phyloP scores from a whole-genome alignment of 495 filamentous ascomycete species.

The Echria macrotheca region DNA sequence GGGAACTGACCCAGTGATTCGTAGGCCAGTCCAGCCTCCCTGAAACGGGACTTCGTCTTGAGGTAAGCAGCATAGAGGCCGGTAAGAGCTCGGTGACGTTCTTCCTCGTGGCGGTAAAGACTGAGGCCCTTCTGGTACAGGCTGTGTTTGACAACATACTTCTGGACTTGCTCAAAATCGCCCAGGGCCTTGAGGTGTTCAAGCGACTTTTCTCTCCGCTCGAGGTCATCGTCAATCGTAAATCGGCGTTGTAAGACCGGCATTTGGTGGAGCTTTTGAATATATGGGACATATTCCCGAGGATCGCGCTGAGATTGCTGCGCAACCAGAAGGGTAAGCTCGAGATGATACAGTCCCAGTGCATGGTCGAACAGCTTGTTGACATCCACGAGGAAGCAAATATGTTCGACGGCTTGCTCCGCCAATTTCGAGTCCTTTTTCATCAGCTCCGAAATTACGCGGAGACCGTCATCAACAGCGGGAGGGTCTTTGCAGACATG shows the following conservation, averaged over 20 bases:
- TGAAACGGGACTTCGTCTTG: slow-evolving; percentile 63
- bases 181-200: slow-evolving; percentile 61
- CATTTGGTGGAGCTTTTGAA: slow-evolving; percentile 77
- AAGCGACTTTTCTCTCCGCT: slow-evolving; percentile 69
- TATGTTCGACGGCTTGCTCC: slow-evolving; percentile 86
- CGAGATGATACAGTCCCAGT: slow-evolving; percentile 84
- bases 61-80: slow-evolving; percentile 74
- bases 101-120: slow-evolving; percentile 75
- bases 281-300: slow-evolving; percentile 89
- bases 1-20: slow-evolving; percentile 73
- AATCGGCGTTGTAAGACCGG: slow-evolving; percentile 63
- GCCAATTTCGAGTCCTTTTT: slow-evolving; percentile 60
- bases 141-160: slow-evolving; percentile 70
- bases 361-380: slow-evolving; percentile 90
- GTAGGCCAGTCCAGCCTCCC: slow-evolving; percentile 81
- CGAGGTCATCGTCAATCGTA: slow-evolving; percentile 82
- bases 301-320: slow-evolving; percentile 96
- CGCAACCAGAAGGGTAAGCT: slow-evolving; percentile 81
- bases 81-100: slow-evolving; percentile 53
- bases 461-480: slow-evolving; percentile 78
- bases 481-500: slow-evolving; percentile 90
- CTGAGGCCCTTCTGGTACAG: slow-evolving; percentile 73
- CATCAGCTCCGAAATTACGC: slow-evolving; percentile 70
- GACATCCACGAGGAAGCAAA: slow-evolving; percentile 92
- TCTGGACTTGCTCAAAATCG: slow-evolving; percentile 65